These are phyloP conservation scores for Thalassiosira ordinaria DNA, from an alignment of 352 stramenopile genomes.

Conservation along the genomic window DNA sequence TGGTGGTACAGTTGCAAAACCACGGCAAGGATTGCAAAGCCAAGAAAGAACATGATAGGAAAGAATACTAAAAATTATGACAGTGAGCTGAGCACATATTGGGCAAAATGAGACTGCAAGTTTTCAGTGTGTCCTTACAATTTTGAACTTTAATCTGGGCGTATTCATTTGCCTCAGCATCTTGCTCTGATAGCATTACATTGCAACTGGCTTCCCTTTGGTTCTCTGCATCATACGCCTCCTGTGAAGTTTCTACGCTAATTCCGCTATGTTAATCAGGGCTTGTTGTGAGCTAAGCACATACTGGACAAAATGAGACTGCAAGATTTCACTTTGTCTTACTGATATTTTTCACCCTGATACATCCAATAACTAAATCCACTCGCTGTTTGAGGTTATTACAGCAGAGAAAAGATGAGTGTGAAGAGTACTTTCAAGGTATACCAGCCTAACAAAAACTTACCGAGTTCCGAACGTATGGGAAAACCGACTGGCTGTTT, in stretches of 20 bases:
- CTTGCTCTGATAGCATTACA: conserved; percentile 5
- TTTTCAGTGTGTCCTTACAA: background rate
- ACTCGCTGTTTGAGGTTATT: too few relatives aligned
- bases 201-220: background rate
- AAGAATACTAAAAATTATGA: conserved; percentile 1
- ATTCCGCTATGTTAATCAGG: too few relatives aligned
- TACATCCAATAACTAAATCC: conserved; percentile 19
- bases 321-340: too few relatives aligned
- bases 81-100: background rate
- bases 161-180: conserved; percentile 1
- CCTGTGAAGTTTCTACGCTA: background rate
- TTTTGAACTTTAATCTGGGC: background rate
- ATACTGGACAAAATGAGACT: too few relatives aligned
- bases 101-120: background rate
- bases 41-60: conserved; percentile 3
- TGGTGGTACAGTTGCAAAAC: conserved; percentile 6
- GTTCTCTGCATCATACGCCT: background rate
- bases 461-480: background rate
- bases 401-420: too few relatives aligned
- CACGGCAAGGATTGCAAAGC: background rate
- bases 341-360: too few relatives aligned
- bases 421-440: too few relatives aligned
- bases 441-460: background rate
- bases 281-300: too few relatives aligned
- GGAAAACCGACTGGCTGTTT: conserved; percentile 3